Evolutionary conservation across 2,329 filamentous ascomycete species (phyloP).

Genomic region (Aspergillus versicolor): DNA sequence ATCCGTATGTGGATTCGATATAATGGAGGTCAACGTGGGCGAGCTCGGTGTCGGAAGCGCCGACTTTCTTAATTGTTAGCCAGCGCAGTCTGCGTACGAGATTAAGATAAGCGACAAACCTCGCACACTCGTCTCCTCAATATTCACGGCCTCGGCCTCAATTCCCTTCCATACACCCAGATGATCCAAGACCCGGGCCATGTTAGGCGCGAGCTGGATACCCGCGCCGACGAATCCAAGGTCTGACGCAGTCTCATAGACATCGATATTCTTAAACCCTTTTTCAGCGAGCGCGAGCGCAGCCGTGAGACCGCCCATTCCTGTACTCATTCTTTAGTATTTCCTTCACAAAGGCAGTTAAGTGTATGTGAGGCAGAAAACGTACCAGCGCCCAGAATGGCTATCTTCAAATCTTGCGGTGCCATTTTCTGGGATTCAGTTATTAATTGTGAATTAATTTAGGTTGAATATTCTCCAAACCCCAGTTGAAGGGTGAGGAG

Average conservation of each 20-base stretch:
- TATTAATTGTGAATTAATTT: background rate
- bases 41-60: constrained; percentile 67
- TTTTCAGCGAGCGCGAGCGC: constrained; percentile 73
- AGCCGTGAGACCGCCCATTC: constrained; percentile 74
- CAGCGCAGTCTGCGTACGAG: background rate
- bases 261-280: constrained; percentile 70
- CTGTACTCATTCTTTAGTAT: constrained; percentile 8
- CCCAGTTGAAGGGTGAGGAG: background rate
- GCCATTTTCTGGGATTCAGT: constrained; percentile 22
- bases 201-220: constrained; percentile 81
- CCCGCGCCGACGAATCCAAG: constrained; percentile 82
- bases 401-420: constrained; percentile 41
- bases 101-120: constrained; percentile 42
- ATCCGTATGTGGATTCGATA: constrained; percentile 67
- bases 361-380: background rate
- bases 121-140: constrained; percentile 71
- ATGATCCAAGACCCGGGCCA: constrained; percentile 71
- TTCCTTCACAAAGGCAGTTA: background rate
- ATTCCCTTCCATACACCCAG: constrained; percentile 73
- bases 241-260: constrained; percentile 71
- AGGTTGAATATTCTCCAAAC: background rate
- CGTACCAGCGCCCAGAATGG: constrained; percentile 49
- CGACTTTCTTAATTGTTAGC: constrained; percentile 42
- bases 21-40: constrained; percentile 69
- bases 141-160: constrained; percentile 67